Conservation (phyloP, 768 basidiomycete genomes). For the Chalciporus pseudorubinellus region DNA sequence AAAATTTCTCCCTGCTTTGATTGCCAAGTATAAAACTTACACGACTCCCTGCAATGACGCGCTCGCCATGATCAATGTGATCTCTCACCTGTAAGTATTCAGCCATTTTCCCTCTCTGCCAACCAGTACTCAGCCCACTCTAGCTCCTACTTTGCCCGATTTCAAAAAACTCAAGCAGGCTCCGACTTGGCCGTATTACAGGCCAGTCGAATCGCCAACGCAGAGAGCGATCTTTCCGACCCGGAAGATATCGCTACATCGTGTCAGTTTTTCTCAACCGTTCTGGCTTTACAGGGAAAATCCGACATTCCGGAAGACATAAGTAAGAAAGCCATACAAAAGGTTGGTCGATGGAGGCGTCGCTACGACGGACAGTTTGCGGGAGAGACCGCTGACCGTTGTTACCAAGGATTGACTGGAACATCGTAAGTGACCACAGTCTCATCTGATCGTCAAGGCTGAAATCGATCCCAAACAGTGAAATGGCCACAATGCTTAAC, state of each 20-base stretch:
- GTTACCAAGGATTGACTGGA: conserved; percentile 32
- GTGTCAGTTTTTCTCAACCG: conserved; percentile 40
- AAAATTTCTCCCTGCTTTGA: conserved; percentile 36
- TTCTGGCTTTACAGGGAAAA: conserved; percentile 39
- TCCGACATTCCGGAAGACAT: conserved; percentile 31
- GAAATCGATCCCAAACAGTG: conserved; percentile 15
- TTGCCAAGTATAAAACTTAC: conserved; percentile 29
- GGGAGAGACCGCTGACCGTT: conserved; percentile 36
- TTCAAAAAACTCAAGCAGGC: conserved; percentile 30
- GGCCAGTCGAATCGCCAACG: conserved; percentile 34
- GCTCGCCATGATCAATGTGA: conserved; percentile 33
- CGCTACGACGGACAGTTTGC: conserved; percentile 30
- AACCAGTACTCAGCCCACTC: background rate
- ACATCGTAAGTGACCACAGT: conserved; percentile 23
- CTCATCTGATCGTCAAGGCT: background rate
- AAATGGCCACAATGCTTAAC: conserved; percentile 28
- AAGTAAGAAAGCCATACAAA: conserved; percentile 32
- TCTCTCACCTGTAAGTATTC: conserved; percentile 33
- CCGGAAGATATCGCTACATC: conserved; percentile 31
- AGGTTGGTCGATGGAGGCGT: conserved; percentile 34
- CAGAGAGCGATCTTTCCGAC: conserved; percentile 6
- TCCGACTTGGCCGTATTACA: conserved; percentile 37
- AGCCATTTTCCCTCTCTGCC: background rate
- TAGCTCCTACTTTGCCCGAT: conserved; percentile 44
- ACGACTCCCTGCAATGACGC: conserved; percentile 22